Evolutionary conservation across 2,329 filamentous ascomycete species (phyloP).

Genomic region (Metarhizium album): DNA sequence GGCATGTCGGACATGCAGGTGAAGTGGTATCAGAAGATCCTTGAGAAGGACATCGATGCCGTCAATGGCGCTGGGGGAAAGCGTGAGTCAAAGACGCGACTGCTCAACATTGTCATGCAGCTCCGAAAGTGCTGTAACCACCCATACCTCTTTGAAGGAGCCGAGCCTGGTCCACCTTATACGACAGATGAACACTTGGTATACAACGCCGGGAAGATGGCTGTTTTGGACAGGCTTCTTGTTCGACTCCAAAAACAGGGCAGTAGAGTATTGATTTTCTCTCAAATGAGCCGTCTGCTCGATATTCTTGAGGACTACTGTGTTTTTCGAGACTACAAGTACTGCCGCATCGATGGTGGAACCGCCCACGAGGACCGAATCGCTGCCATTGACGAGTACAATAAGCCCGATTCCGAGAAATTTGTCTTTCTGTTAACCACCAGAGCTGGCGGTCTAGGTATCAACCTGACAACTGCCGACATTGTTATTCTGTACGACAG

Average conservation of each 20-base stretch:
- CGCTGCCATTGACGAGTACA: slow-evolving; percentile 95
- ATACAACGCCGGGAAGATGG: slow-evolving; percentile 93
- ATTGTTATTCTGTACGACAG: slow-evolving; percentile 96
- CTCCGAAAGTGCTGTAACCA: slow-evolving; percentile 98
- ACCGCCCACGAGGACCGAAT: slow-evolving; percentile 98
- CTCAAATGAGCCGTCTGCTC: slow-evolving; percentile 94
- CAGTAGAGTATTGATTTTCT: slow-evolving; percentile 96
- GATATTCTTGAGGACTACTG: slow-evolving; percentile 98
- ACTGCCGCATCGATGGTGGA: slow-evolving; percentile 93
- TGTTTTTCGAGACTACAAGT: slow-evolving; percentile 87
- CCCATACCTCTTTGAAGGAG: slow-evolving; percentile 94
- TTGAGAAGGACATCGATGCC: slow-evolving; percentile 98
- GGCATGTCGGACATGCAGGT: slow-evolving; percentile 99
- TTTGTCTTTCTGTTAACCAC: slow-evolving; percentile 95
- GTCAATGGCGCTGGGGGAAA: slow-evolving; percentile 96
- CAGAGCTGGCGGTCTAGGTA: slow-evolving; percentile 87
- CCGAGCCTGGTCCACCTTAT: slow-evolving; percentile 92
- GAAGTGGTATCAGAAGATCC: slow-evolving; percentile 97
- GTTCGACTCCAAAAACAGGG: slow-evolving; percentile 74
- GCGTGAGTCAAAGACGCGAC: slow-evolving; percentile 90
- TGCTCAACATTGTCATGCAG: slow-evolving; percentile 99
- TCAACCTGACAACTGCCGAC: slow-evolving; percentile 90
- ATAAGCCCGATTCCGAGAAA: slow-evolving; percentile 89
- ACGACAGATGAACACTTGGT: slow-evolving; percentile 95
- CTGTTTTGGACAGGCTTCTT: slow-evolving; percentile 86